A percentile compares a stretch with the other conserved stretches of the same genome.
These are phyloP conservation scores for Macrophomina tecta DNA, from an alignment of 2,329 filamentous ascomycete genomes.

Conservation along the genomic window DNA sequence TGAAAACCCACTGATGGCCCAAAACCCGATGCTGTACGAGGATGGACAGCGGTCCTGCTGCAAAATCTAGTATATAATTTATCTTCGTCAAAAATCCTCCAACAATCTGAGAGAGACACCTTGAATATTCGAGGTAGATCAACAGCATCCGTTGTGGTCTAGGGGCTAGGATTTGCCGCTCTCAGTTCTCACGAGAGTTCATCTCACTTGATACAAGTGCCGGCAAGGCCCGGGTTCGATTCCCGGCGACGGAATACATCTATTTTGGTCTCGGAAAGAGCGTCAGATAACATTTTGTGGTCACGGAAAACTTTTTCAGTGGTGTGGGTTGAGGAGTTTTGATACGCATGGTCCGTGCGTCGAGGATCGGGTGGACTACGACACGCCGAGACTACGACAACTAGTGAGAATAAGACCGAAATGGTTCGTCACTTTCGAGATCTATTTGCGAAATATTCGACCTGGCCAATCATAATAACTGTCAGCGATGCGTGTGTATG, in stretches of 20 bases:
- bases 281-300: not conserved
- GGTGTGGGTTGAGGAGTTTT: conserved; percentile 8
- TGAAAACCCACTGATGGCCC: too few species aligned
- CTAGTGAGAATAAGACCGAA: not conserved
- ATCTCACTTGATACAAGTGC: conserved; percentile 31
- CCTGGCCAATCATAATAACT: too few species aligned
- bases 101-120: conserved; percentile 17
- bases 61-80: not conserved
- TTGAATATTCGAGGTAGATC: conserved; percentile 10
- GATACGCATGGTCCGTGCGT: conserved; percentile 1
- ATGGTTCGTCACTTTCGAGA: not conserved
- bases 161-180: conserved; percentile 46
- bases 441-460: not conserved
- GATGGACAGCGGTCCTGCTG: too few species aligned
- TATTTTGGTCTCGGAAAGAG: conserved; percentile 4
- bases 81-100: not conserved
- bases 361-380: not conserved
- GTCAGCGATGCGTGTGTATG: not conserved
- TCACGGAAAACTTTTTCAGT: not conserved
- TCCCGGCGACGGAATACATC: conserved; percentile 41
- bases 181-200: conserved; percentile 32
- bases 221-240: conserved; percentile 45
- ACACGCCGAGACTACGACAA: not conserved
- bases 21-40: too few species aligned
- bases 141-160: conserved; percentile 31